These are phyloP conservation scores for Aureobasidium sp. DNA, from an alignment of 2,329 filamentous ascomycete genomes.

Conservation along the genomic window DNA sequence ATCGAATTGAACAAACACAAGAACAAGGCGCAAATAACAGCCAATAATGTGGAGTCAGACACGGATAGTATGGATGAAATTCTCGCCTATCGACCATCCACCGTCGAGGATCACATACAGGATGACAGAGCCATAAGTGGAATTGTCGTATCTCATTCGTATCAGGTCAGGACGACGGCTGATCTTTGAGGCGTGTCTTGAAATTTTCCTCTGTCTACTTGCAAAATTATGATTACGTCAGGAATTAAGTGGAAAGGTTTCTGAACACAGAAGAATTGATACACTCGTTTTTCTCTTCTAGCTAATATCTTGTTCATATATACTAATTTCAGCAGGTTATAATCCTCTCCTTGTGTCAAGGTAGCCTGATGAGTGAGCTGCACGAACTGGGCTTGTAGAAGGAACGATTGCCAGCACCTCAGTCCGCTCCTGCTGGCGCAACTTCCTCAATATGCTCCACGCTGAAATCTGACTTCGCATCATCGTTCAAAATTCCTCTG, in stretches of 20 bases:
- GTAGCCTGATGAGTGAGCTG: too few species aligned
- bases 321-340: too few species aligned
- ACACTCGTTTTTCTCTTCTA: not conserved
- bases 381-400: not conserved
- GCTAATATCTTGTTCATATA: not conserved
- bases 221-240: not conserved
- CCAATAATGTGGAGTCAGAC: constrained; percentile 9
- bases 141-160: not conserved
- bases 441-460: not conserved
- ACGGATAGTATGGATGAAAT: constrained; percentile 9
- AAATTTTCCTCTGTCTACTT: not conserved
- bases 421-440: constrained; percentile 7
- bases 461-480: constrained; percentile 2
- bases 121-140: not conserved
- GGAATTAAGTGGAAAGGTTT: not conserved
- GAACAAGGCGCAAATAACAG: constrained; percentile 4
- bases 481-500: not conserved
- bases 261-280: not conserved
- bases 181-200: not conserved
- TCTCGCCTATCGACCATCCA: not conserved
- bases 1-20: not conserved
- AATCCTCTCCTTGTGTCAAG: too few species aligned
- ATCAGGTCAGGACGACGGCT: not conserved
- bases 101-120: not conserved
- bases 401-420: not conserved